Percentiles rank a stretch among this genome's conserved stretches.
Evolutionary conservation across 2,329 filamentous ascomycete genomes (phyloP).

Genomic region (Myriosclerotinia scirpicola): DNA sequence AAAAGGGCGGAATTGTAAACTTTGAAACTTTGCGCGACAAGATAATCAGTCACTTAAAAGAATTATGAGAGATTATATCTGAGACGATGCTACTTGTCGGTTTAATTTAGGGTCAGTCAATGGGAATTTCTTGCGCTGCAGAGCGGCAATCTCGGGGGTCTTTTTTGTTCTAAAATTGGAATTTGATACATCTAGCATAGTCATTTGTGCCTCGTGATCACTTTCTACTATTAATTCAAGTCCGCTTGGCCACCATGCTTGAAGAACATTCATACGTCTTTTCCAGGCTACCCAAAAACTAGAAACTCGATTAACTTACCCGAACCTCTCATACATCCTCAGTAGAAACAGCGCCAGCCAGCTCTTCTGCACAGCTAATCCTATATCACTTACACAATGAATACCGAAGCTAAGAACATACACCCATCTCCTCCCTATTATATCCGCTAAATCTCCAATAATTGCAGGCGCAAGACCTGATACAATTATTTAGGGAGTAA

Average conservation of each 20-base stretch:
- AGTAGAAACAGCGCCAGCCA: not conserved
- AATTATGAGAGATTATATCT: too few species aligned
- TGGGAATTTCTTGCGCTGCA: too few species aligned
- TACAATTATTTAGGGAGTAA: conserved; percentile 36
- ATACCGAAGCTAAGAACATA: not conserved
- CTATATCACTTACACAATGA: conserved; percentile 3
- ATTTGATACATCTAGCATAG: too few species aligned
- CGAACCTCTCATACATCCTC: conserved; percentile 7
- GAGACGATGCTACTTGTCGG: too few species aligned
- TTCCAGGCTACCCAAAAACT: not conserved
- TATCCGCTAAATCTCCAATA: conserved; percentile 53
- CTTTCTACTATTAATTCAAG: too few species aligned
- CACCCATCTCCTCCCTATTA: conserved; percentile 44
- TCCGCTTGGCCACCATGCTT: not conserved
- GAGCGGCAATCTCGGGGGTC: too few species aligned
- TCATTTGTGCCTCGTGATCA: too few species aligned
- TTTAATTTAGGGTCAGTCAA: too few species aligned
- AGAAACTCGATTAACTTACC: not conserved
- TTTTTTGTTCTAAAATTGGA: too few species aligned
- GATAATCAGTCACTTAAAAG: too few species aligned
- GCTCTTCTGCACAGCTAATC: not conserved
- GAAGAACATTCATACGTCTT: not conserved
- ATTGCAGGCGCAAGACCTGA: conserved; percentile 58
- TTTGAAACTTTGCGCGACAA: too few species aligned
- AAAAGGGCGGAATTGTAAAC: too few species aligned